Evolutionary conservation across 257 asterid species (phyloP).

Genomic region (Echium plantagineum): DNA sequence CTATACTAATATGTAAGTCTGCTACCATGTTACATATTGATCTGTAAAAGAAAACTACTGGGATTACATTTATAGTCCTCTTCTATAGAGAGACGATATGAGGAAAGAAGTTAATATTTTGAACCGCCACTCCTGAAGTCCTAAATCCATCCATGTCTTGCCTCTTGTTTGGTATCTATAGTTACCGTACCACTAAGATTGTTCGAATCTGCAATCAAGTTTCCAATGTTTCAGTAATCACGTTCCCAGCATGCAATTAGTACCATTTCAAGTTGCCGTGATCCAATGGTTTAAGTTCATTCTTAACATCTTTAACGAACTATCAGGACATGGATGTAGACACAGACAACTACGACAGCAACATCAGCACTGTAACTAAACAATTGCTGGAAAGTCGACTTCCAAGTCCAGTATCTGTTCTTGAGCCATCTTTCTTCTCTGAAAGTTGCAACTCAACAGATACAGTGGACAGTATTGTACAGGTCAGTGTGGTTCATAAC

Average conservation of each 20-base stretch:
- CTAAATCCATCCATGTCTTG: too few relatives aligned
- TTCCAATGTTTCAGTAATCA: background rate
- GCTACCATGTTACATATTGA: too few relatives aligned
- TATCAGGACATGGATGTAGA: conserved; percentile 33
- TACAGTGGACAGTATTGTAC: conserved; percentile 37
- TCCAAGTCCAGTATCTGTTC: conserved; percentile 37
- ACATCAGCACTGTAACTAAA: conserved; percentile 17
- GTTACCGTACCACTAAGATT: too few relatives aligned
- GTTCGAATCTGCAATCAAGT: too few relatives aligned
- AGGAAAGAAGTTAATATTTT: too few relatives aligned
- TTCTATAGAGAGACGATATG: too few relatives aligned
- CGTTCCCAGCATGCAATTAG: background rate
- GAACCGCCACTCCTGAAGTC: too few relatives aligned
- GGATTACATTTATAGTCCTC: too few relatives aligned
- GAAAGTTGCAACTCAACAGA: conserved; percentile 39
- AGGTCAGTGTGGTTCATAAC: conserved; percentile 22
- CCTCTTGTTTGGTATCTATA: too few relatives aligned
- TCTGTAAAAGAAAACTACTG: too few relatives aligned
- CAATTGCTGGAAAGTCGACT: conserved; percentile 27
- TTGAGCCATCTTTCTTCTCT: conserved; percentile 22
- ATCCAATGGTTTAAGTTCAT: background rate
- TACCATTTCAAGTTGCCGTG: too few relatives aligned
- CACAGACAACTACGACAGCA: conserved; percentile 19
- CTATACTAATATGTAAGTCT: too few relatives aligned
- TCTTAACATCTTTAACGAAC: background rate